phyloP scores from a whole-genome alignment of 345 rosid genomes.

The Erodium maritimum region DNA sequence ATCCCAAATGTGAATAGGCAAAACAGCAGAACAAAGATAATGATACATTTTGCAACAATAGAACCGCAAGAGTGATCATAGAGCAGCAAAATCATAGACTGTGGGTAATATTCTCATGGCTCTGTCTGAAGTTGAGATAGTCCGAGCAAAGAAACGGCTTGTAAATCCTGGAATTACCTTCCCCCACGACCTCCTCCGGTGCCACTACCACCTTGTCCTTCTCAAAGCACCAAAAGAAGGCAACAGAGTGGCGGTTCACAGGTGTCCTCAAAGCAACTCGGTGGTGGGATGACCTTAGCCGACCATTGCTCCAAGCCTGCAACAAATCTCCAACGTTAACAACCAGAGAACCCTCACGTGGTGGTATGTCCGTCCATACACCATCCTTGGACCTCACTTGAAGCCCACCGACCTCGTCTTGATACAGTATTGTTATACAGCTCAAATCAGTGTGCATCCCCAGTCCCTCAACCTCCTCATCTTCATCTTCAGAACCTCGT shows the following conservation, averaged over 20 bases:
- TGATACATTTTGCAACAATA: too few relatives aligned
- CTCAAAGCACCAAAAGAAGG: constrained; percentile 63
- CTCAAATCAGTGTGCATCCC: constrained; percentile 85
- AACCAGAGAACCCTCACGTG: constrained; percentile 36
- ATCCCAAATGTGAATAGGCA: too few relatives aligned
- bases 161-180: constrained; percentile 34
- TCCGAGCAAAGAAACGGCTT: constrained; percentile 44
- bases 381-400: constrained; percentile 65
- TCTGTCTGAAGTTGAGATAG: constrained; percentile 50
- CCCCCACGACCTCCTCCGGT: constrained; percentile 43
- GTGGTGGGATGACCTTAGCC: constrained; percentile 62
- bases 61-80: constrained; percentile 1
- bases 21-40: too few relatives aligned
- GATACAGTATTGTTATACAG: constrained; percentile 63
- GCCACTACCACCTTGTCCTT: constrained; percentile 51
- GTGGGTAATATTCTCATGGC: constrained; percentile 47
- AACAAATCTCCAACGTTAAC: constrained; percentile 70
- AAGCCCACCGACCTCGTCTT: constrained; percentile 61
- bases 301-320: constrained; percentile 79
- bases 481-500: constrained; percentile 27
- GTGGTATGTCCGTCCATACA: constrained; percentile 37
- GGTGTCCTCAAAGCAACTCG: constrained; percentile 37
- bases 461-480: constrained; percentile 50
- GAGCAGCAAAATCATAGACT: constrained; percentile 55
- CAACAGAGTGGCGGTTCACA: constrained; percentile 41